These are phyloP conservation scores for Neoboletus subvelutipes DNA, from an alignment of 768 basidiomycete genomes.

Conservation along the genomic window DNA sequence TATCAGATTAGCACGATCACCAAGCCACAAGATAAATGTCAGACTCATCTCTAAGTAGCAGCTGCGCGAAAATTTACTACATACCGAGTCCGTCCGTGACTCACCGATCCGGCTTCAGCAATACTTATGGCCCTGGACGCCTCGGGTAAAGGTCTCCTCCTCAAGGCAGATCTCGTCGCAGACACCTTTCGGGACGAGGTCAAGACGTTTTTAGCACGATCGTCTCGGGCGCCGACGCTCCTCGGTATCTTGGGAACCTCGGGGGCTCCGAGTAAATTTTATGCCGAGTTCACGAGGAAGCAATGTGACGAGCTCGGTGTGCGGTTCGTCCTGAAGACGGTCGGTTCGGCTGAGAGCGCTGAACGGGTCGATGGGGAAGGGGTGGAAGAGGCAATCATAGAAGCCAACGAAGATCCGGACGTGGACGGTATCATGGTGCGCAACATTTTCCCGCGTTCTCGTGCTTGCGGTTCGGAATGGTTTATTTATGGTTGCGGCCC, in stretches of 20 bases:
- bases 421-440: conserved; percentile 95
- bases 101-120: neutral
- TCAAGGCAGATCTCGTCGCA: conserved; percentile 78
- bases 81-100: conserved; percentile 4
- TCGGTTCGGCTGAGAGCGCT: conserved; percentile 45
- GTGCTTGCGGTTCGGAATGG: neutral
- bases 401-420: conserved; percentile 83
- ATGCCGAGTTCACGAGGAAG: conserved; percentile 88
- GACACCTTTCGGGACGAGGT: conserved; percentile 71
- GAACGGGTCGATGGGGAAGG: conserved; percentile 72
- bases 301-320: conserved; percentile 90
- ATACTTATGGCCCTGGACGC: conserved; percentile 19
- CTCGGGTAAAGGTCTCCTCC: conserved; percentile 66
- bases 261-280: conserved; percentile 73
- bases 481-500: neutral
- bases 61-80: neutral
- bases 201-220: conserved; percentile 40
- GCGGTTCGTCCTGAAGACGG: conserved; percentile 74
- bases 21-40: neutral
- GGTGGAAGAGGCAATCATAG: conserved; percentile 94
- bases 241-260: conserved; percentile 91
- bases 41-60: neutral
- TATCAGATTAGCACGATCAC: neutral
- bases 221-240: conserved; percentile 60
- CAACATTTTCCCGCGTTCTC: conserved; percentile 47